Evolutionary conservation across 345 rosid species (phyloP), one percentile per base, ranked within the genome.

Genomic region (Schrenkiella parvula): DNA sequence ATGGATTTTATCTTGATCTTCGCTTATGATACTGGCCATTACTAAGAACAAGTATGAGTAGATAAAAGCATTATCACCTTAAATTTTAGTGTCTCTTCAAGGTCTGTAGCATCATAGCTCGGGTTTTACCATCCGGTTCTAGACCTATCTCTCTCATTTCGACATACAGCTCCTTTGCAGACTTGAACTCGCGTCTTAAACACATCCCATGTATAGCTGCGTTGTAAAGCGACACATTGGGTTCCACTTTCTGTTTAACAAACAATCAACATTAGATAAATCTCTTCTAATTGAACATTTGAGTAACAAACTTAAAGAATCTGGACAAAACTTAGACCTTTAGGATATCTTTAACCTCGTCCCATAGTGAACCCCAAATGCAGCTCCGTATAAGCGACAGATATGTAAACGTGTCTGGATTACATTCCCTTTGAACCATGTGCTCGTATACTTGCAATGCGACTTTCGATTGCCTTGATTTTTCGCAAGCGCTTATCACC

Each of bases 281-380:
- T 10, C 46, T 13, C 42, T 32, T 58, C 34, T 4, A 21, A 10
- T 3, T 26, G 6, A 44, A 17, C n/a, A 5, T 34, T 2, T n/a
- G 41, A 63, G 9, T 18, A 41, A 34, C 9, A 56, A 46, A 18
- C 35, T 29, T 21, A 35, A 35, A 52, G 48, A 63, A 63, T 39
- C 37, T 26, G 25, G 68, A 75, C 79, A 75, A 42, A n/a, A 58
- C 81, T 85, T 54, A 51, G 75, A 87, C 95, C 73, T 84, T 72
- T 13, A 90, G 71, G 56, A 90, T 86, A 58, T 79, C 88, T 37
- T 82, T 83, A 64, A 86, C 90, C 77, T 87, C 83, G 29, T 41
- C 72, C 96, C 93, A 93, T 18, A 85, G 84, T 25, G 93, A 90
- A 64, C 90, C 96, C 98, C 93, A 85, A 39, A 89, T 73, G 77